Conservation (phyloP, 805 yeast species). For the Metschnikowia kunwiensis region DNA sequence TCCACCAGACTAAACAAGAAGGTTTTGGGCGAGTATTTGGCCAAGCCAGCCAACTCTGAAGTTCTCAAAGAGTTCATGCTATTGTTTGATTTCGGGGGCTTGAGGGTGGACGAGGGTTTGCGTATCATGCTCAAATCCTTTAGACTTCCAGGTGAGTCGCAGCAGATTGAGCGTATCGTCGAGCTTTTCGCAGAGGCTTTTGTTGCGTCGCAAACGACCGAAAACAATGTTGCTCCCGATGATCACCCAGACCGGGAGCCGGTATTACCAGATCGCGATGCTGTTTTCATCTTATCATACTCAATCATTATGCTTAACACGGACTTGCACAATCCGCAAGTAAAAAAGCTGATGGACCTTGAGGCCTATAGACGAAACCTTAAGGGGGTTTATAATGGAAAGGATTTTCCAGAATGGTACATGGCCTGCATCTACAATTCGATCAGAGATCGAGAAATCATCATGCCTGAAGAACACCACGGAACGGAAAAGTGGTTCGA, state of each 20-base stretch:
- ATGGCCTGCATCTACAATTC: slow-evolving; percentile 75
- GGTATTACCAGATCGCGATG: slow-evolving; percentile 75
- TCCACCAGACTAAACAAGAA: slow-evolving; percentile 85
- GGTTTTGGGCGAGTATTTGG: slow-evolving; percentile 78
- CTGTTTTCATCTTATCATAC: slow-evolving; percentile 84
- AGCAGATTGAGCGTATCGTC: slow-evolving; percentile 88
- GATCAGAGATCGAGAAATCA: slow-evolving; percentile 81
- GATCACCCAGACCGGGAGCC: slow-evolving; percentile 26
- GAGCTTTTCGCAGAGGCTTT: slow-evolving; percentile 83
- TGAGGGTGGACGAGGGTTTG: slow-evolving; percentile 91
- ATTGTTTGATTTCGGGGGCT: slow-evolving; percentile 68
- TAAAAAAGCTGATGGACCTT: slow-evolving; percentile 85
- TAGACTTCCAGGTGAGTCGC: slow-evolving; percentile 96
- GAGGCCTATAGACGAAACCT: slow-evolving; percentile 78
- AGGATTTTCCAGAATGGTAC: slow-evolving; percentile 84
- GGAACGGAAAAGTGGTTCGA: slow-evolving; percentile 92
- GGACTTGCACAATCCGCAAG: slow-evolving; percentile 88
- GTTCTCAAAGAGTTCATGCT: slow-evolving; percentile 63
- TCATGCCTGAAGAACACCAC: slow-evolving; percentile 97
- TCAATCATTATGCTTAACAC: slow-evolving; percentile 94
- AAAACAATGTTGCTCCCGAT: slow-evolving; percentile 21
- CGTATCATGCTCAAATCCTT: slow-evolving; percentile 77
- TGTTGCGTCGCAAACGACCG: slow-evolving; percentile 53
- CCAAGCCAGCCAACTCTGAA: slow-evolving; percentile 65
- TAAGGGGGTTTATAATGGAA: slow-evolving; percentile 71